Evolutionary conservation across 768 basidiomycete species (phyloP).

Genomic region (Tylopilus sp.): DNA sequence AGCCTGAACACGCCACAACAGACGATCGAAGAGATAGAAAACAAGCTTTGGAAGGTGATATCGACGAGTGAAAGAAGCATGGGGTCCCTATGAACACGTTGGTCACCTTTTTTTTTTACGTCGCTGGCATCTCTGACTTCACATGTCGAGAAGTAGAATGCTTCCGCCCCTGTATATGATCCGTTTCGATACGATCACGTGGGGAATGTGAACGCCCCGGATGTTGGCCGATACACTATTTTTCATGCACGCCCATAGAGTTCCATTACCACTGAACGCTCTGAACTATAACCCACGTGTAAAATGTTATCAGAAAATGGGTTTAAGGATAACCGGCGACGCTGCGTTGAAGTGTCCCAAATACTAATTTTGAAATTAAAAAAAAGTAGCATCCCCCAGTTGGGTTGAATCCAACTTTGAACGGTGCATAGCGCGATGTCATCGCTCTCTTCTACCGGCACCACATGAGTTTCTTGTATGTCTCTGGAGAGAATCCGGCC

Average conservation of each 20-base stretch:
- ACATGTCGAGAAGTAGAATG: not conserved
- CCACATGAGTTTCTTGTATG: slow-evolving; percentile 21
- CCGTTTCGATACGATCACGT: not conserved
- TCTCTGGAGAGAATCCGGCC: slow-evolving; percentile 24
- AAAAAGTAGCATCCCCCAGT: too few relatives aligned
- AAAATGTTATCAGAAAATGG: not conserved
- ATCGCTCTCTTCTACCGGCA: not conserved
- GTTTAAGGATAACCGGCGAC: too few relatives aligned
- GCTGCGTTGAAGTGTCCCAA: not conserved
- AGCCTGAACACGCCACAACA: slow-evolving; percentile 68
- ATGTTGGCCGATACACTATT: not conserved
- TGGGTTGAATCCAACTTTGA: not conserved
- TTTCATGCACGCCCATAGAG: not conserved
- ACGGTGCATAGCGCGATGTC: not conserved
- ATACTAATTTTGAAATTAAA: too few relatives aligned
- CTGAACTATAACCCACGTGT: not conserved
- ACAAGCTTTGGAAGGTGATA: slow-evolving; percentile 50
- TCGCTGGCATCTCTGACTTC: not conserved
- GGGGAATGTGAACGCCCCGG: not conserved
- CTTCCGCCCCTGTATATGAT: not conserved
- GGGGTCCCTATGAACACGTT: not conserved
- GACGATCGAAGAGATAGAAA: slow-evolving; percentile 58
- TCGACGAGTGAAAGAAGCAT: not conserved
- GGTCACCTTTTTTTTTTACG: not conserved
- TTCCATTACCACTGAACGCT: not conserved